Evolutionary conservation across 129 eudicot species (phyloP).

Genomic region (Flaveria linearis): DNA sequence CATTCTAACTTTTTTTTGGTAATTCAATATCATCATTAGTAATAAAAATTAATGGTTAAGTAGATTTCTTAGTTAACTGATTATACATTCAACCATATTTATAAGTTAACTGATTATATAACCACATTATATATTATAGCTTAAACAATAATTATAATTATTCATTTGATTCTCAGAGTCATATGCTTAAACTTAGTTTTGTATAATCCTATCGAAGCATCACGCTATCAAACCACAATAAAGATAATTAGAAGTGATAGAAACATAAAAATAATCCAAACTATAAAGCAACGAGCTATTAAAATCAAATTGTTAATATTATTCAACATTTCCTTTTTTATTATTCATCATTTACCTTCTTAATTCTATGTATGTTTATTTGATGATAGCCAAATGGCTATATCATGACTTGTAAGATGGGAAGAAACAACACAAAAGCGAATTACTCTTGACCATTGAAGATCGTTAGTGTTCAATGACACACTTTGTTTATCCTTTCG

Average conservation of each 20-base stretch:
- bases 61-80: too few relatives aligned
- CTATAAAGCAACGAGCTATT: neutral
- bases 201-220: too few relatives aligned
- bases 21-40: too few relatives aligned
- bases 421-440: constrained; percentile 38
- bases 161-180: neutral
- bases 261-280: neutral
- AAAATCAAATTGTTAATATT: neutral
- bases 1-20: too few relatives aligned
- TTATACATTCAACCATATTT: too few relatives aligned
- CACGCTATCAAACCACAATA: neutral
- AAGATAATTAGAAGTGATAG: neutral
- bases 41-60: too few relatives aligned
- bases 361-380: neutral
- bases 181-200: neutral
- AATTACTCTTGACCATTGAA: constrained; percentile 23
- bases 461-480: constrained; percentile 16
- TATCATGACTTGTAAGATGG: constrained; percentile 28
- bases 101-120: too few relatives aligned
- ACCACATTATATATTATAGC: too few relatives aligned
- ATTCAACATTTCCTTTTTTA: neutral
- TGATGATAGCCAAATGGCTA: neutral
- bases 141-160: too few relatives aligned
- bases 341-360: neutral
- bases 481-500: neutral